Conservation (phyloP, 2,329 filamentous ascomycete species). For the Orbilia oligospora region DNA sequence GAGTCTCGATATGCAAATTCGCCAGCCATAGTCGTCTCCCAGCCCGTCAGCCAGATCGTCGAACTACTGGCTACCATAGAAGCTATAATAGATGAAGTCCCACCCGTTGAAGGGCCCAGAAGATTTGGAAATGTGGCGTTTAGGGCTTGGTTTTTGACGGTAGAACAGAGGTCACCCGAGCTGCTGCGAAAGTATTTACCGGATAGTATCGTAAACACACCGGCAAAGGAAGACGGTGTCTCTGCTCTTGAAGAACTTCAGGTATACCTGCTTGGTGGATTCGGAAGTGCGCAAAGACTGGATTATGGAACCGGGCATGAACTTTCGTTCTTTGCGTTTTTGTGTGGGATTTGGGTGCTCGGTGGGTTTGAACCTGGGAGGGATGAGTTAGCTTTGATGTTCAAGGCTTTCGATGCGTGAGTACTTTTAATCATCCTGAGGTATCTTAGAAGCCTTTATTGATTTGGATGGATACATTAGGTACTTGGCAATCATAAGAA, state of each 20-base stretch:
- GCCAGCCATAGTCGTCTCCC: constrained; percentile 68
- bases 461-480: constrained; percentile 67
- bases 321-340: constrained; percentile 91
- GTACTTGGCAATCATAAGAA: constrained; percentile 84
- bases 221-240: constrained; percentile 62
- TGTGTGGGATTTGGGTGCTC: constrained; percentile 92
- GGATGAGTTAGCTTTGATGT: constrained; percentile 63
- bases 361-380: constrained; percentile 78
- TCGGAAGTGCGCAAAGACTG: constrained; percentile 88
- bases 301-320: constrained; percentile 98
- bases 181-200: constrained; percentile 75
- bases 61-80: constrained; percentile 77
- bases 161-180: constrained; percentile 69
- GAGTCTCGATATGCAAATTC: constrained; percentile 69
- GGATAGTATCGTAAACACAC: constrained; percentile 66
- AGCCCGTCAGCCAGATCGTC: constrained; percentile 76
- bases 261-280: constrained; percentile 85
- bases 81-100: constrained; percentile 80
- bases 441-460: neutral
- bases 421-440: constrained; percentile 66
- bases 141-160: constrained; percentile 82
- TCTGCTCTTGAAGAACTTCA: constrained; percentile 78
- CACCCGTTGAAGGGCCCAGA: constrained; percentile 86
- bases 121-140: constrained; percentile 95
- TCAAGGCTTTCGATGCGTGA: constrained; percentile 77